Evolutionary conservation across 495 filamentous ascomycete species (phyloP).

Genomic region (Talaromyces proteolyticus): DNA sequence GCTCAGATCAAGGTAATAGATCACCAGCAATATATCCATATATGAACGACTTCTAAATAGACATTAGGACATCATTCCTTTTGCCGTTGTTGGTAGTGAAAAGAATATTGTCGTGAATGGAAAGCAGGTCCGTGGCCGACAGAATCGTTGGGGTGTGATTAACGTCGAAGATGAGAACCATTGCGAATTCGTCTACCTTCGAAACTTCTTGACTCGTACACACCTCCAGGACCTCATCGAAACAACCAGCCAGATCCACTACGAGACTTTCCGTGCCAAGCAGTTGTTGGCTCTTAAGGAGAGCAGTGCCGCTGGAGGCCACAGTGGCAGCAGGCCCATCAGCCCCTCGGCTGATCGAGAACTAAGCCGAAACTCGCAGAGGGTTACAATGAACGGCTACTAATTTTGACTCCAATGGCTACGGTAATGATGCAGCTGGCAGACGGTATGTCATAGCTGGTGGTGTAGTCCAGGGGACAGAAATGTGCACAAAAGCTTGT

Average conservation of each 20-base stretch:
- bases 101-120: slow-evolving; percentile 96
- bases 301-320: slow-evolving; percentile 72
- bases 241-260: slow-evolving; percentile 99
- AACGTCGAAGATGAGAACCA: slow-evolving; percentile 99
- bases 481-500: slow-evolving; percentile 1
- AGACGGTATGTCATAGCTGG: background rate
- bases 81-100: slow-evolving; percentile 96
- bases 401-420: slow-evolving; percentile 30
- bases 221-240: slow-evolving; percentile 98
- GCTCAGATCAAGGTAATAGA: slow-evolving; percentile 89
- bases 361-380: slow-evolving; percentile 91
- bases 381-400: slow-evolving; percentile 98
- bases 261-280: slow-evolving; percentile 99
- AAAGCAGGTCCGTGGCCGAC: slow-evolving; percentile 94
- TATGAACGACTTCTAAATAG: slow-evolving; percentile 7
- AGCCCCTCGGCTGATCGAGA: slow-evolving; percentile 90
- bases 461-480: background rate
- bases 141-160: slow-evolving; percentile 99
- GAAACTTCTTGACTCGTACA: slow-evolving; percentile 95
- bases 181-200: slow-evolving; percentile 97
- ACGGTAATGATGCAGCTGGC: background rate
- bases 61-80: slow-evolving; percentile 81
- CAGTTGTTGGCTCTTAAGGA: slow-evolving; percentile 97
- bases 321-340: slow-evolving; percentile 83
- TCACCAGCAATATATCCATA: no score